Conservation (phyloP, 1,284 basidiomycete species). For the Trichosporon asahii region DNA sequence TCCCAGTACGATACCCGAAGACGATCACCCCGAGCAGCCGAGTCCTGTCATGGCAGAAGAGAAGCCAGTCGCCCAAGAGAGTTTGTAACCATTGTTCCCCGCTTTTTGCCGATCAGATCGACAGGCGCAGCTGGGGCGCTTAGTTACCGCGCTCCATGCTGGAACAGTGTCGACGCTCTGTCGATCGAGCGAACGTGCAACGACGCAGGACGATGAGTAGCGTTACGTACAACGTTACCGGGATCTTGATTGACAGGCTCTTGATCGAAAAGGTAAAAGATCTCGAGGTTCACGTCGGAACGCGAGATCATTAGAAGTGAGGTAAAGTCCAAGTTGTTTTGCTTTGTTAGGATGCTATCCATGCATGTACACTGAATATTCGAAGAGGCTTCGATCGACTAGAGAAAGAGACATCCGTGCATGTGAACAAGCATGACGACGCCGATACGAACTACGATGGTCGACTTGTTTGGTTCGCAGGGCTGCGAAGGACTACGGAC, state of each 20-base stretch:
- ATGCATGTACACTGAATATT: constrained; percentile 10
- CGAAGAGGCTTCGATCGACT: background rate
- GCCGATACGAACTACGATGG: background rate
- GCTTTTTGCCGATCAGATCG: background rate
- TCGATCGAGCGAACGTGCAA: background rate
- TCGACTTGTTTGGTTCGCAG: background rate
- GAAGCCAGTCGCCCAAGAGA: background rate
- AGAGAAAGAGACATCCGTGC: background rate
- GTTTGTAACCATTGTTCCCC: background rate
- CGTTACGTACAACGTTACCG: background rate
- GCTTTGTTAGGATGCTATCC: constrained; percentile 9
- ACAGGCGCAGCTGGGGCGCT: background rate
- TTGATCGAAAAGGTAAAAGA: background rate
- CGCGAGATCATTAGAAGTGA: constrained; percentile 6
- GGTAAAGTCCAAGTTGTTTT: constrained; percentile 11
- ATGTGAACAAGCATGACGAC: background rate
- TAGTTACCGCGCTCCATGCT: background rate
- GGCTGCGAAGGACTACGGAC: background rate
- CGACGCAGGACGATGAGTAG: background rate
- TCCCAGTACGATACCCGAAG: constrained; percentile 3
- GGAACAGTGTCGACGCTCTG: background rate
- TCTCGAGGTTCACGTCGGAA: background rate
- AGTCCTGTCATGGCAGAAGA: background rate
- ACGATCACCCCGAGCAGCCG: background rate
- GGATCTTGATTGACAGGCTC: background rate